Base-by-base conservation (phyloP, 768 basidiomycete genomes). In the Favolaschia claudopus region DNA sequence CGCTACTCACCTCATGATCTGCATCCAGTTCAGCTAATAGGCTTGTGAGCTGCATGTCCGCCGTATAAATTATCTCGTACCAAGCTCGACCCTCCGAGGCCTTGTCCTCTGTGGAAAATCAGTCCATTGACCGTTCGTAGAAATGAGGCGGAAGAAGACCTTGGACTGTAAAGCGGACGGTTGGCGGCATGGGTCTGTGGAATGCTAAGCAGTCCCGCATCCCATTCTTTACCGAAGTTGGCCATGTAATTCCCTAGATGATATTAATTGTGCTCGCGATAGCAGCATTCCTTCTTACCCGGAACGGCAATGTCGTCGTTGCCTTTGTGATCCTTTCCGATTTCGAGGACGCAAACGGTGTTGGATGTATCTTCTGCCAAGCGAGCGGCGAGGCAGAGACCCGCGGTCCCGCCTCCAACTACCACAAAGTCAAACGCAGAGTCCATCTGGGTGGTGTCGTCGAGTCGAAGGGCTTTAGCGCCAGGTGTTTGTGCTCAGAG, bases 351-450 rank as follows among this genome's bases (percentile, higher is more conserved):
- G 42, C 76, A 65, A 9, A 81, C 77, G 13, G 70, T 69, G 48
- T 66, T 67, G 27, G 66, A 52, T 3, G 68, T 45, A 60, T 78
- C 73, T 44, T 77, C 74, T 4, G 73, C 63, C 39, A 82, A 67
- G 13, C 79, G 67, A 5, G 67, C 69, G 9, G 79, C 79, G 29
- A 81, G 64, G 5, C 74, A 74, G 27, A 79, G 64, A 22, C 80
- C 79, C 2, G 76, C 76, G 17, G 59, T 46, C 15, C 66, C 56
- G 17, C 56, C 63, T 14, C 61, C 61, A 37, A 52, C 44, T 6
- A 63, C 49, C n/a, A 63, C 44, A 44, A 58, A 63, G 44, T 58
- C 56, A 39, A 45, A 63, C 9, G 59, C 24, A 2, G 51, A 33
- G 28, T 24, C 43, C 51, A 53, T 53, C n/a, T n/a, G n/a, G n/a